These are phyloP conservation scores for Prunus yedoensis DNA, from an alignment of 331 rosid genomes.

Conservation along the genomic window DNA sequence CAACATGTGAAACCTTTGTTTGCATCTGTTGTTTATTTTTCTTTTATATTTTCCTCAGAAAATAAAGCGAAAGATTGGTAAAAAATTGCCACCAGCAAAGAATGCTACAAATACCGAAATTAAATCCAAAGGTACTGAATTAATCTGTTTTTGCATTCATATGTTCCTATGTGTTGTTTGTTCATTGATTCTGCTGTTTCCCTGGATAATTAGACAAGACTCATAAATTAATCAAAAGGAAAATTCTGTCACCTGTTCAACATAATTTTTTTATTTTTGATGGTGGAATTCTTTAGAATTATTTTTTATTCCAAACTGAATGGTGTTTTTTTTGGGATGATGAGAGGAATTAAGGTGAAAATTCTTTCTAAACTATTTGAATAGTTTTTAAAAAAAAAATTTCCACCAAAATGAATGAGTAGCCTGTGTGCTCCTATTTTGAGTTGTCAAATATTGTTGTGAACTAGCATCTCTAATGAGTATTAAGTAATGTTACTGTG, in stretches of 20 bases:
- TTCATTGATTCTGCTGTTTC: not conserved
- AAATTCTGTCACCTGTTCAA: not conserved
- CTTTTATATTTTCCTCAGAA: slow-evolving; percentile 43
- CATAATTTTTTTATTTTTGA: not conserved
- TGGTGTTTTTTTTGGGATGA: not conserved
- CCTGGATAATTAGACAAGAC: not conserved
- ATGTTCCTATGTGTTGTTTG: not conserved
- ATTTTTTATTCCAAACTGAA: too few relatives aligned
- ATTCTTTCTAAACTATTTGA: too few relatives aligned
- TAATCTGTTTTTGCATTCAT: not conserved
- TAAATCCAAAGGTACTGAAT: slow-evolving; percentile 68
- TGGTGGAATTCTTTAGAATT: too few relatives aligned
- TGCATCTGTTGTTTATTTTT: slow-evolving; percentile 9
- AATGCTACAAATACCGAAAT: slow-evolving; percentile 80
- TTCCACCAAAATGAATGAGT: not conserved
- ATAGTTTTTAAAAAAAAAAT: too few relatives aligned
- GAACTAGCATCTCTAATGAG: slow-evolving; percentile 6
- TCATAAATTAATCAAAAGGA: not conserved
- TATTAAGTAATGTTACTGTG: slow-evolving; percentile 21
- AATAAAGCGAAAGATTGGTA: slow-evolving; percentile 82
- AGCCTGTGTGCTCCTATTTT: not conserved
- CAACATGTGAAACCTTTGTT: not conserved
- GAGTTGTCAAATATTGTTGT: slow-evolving; percentile 9
- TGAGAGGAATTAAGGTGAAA: not conserved
- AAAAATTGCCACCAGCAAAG: slow-evolving; percentile 80